Evolutionary conservation across 2,329 filamentous ascomycete genomes (phyloP).

Genomic region (Penicillium sp.): DNA sequence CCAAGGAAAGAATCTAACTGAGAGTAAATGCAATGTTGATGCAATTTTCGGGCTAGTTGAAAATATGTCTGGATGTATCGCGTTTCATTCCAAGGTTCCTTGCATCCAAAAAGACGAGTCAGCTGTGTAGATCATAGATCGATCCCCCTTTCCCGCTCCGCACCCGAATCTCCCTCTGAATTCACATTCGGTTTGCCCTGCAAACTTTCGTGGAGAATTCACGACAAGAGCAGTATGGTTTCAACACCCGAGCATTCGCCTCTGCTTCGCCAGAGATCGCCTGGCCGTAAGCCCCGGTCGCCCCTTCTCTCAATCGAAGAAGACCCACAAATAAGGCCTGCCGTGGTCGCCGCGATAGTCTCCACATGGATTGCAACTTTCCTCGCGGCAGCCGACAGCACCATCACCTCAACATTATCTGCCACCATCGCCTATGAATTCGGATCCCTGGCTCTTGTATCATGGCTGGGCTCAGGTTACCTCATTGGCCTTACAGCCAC

Average conservation of each 20-base stretch:
- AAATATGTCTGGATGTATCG: background rate
- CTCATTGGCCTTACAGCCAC: slow-evolving; percentile 15
- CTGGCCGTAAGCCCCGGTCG: background rate
- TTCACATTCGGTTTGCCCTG: background rate
- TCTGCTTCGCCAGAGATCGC: background rate
- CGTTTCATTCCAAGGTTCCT: background rate
- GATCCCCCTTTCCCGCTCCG: background rate
- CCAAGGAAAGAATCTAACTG: no score
- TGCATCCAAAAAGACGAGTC: background rate
- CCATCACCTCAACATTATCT: slow-evolving; percentile 16
- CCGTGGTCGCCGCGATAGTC: slow-evolving; percentile 7
- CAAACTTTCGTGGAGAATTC: background rate
- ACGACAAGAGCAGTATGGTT: background rate
- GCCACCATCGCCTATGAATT: slow-evolving; percentile 15
- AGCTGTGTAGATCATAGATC: background rate
- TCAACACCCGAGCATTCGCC: background rate
- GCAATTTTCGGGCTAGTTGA: background rate
- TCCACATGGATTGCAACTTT: slow-evolving; percentile 18
- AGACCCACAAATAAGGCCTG: background rate
- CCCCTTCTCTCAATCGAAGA: background rate
- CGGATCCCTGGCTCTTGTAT: slow-evolving; percentile 11
- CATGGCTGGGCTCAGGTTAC: slow-evolving; percentile 18
- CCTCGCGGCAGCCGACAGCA: slow-evolving; percentile 17
- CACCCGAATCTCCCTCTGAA: background rate
- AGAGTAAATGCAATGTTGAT: no score